Conservation (phyloP, 805 yeast genomes). For the Myxozyma nipponensis region DNA sequence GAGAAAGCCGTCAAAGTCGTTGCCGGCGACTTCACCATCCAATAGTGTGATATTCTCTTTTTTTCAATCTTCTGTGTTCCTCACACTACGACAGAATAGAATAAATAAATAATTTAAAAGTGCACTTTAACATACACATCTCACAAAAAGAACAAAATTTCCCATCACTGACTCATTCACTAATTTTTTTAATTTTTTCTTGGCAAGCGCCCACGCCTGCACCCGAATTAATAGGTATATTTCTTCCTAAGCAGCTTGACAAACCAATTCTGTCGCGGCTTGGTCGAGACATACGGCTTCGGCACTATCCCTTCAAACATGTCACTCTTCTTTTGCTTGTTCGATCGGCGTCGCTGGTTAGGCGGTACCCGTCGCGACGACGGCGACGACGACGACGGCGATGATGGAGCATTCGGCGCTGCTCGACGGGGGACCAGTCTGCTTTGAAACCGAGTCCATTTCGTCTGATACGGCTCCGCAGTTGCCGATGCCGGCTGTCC, state of each 20-base stretch:
- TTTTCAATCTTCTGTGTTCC: too few species aligned
- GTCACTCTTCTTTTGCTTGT: constrained; percentile 1
- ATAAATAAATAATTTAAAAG: too few species aligned
- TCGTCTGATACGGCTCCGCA: background rate
- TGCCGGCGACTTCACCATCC: constrained; percentile 39
- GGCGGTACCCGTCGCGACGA: too few species aligned
- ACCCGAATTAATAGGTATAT: background rate
- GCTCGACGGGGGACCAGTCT: constrained; percentile 10
- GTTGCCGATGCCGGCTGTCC: too few species aligned
- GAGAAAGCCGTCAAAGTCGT: constrained; percentile 47
- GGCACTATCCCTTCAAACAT: constrained; percentile 10
- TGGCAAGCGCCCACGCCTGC: background rate
- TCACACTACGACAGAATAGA: too few species aligned
- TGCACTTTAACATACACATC: too few species aligned
- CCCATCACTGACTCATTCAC: background rate
- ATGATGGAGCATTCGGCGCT: constrained; percentile 16
- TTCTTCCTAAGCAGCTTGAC: constrained; percentile 9
- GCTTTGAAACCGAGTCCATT: constrained; percentile 17
- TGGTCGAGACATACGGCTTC: constrained; percentile 2
- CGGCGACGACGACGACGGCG: too few species aligned
- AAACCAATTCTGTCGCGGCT: constrained; percentile 17
- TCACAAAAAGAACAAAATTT: too few species aligned
- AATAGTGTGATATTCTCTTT: constrained; percentile 1
- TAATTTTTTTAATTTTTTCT: too few species aligned
- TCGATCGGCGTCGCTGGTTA: too few species aligned